Evolutionary conservation across 1,139 yeast genomes (phyloP), one percentile per base, ranked within the genome.

Genomic region (Geotrichum candidum): DNA sequence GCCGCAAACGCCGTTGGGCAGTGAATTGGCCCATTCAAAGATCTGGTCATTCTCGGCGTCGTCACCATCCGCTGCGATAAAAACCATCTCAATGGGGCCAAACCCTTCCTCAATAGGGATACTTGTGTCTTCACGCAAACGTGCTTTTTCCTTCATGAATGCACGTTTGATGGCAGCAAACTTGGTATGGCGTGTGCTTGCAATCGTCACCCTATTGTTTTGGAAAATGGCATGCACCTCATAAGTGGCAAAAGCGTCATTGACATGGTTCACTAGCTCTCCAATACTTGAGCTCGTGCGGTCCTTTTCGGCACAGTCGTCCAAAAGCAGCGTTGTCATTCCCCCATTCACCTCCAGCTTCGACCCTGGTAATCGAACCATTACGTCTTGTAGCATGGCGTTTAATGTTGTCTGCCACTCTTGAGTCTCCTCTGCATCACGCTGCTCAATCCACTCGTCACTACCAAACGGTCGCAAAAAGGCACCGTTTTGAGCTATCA

Each of bases 401-500:
- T 79, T 75, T 11, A 86, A 84, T 59, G 82, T 81, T 1, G 82
- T 80, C 74, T 87, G 84, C 90, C 96, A 90, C 10, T 75, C 73
- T 46, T 77, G 72, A 65, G 80, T 75, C 61, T 82, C 83, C 1
- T 73, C 72, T 62, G 81, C 81, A 61, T 85, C 84, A 27, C 83
- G 83, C 54, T 89, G 77, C 2, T 88, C 80, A 46, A 83, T 75
- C 97, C 97, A 92, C 18, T 77, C 76, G 38, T 88, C 82, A 64
- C 53, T 54, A 15, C 62, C 61, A 53, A 48, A 58, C 3, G 76
- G 78, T 0, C 67, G 56, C 48, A 68, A 57, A 66, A 78, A 86
- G 1, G 91, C 96, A 50, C 98, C 98, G 71, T 88, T 86, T 73
- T 92, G 98, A 0, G 97, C 96, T 66, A 92, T 85, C 59, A 92